Conservation (phyloP, 2,329 filamentous ascomycete species). For the Bipolaris gigantea region DNA sequence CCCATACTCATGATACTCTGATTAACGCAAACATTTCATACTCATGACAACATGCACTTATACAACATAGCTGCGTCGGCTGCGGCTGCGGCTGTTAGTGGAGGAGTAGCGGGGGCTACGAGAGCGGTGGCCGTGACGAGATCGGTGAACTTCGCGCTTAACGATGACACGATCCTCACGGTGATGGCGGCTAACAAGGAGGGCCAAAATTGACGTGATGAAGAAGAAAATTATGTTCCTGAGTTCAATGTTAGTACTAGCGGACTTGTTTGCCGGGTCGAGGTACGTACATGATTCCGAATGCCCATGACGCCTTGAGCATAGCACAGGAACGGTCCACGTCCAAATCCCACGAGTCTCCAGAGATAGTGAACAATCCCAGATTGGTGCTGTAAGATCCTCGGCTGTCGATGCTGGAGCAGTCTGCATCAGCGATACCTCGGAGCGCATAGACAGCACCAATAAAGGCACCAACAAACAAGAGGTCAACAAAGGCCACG, state of each 20-base stretch:
- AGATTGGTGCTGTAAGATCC: slow-evolving; percentile 60
- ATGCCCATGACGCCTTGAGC: slow-evolving; percentile 87
- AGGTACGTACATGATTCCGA: slow-evolving; percentile 75
- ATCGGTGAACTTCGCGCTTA: slow-evolving; percentile 55
- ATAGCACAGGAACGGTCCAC: slow-evolving; percentile 81
- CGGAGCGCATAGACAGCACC: slow-evolving; percentile 62
- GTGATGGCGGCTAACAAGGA: slow-evolving; percentile 55
- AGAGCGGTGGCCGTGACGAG: slow-evolving; percentile 48
- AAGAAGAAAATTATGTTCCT: slow-evolving; percentile 47
- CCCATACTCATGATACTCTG: neutral
- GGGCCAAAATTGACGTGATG: slow-evolving; percentile 59
- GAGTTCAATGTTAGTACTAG: slow-evolving; percentile 23
- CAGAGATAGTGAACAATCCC: slow-evolving; percentile 61
- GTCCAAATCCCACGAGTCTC: slow-evolving; percentile 55
- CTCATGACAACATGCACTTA: slow-evolving; percentile 12
- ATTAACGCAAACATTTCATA: neutral
- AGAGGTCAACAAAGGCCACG: slow-evolving; percentile 63
- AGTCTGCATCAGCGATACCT: slow-evolving; percentile 64
- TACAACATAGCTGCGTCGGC: slow-evolving; percentile 43
- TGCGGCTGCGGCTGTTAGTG: slow-evolving; percentile 39
- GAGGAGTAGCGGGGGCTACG: slow-evolving; percentile 42
- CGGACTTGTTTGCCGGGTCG: no score
- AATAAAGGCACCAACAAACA: slow-evolving; percentile 66
- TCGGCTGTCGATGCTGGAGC: slow-evolving; percentile 59
- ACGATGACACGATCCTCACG: slow-evolving; percentile 53